Evolutionary conservation across 768 basidiomycete species (phyloP), one percentile per base, ranked within the genome.

Genomic region (Tricholoma sp.): DNA sequence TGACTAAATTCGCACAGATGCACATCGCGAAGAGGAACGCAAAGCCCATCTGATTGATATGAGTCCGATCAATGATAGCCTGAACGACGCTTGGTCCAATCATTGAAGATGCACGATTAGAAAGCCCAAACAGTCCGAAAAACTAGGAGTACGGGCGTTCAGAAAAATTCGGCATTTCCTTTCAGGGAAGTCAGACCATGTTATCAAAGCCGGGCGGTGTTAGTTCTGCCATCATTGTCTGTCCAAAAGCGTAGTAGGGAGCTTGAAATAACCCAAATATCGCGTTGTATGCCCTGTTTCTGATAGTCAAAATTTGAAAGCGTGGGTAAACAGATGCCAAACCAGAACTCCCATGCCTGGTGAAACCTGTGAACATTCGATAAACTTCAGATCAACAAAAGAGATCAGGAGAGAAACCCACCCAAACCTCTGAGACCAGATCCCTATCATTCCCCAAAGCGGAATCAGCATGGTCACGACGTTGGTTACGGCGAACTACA

Each of bases 261-360:
- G 88, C 88, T 72, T 92, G 88, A 77, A 91, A 91, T 8, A 92
- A 70, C 11, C 90, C 89, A 61, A 87, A 89, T 2, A 91, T 70
- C 50, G 90, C 75, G 57, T 91, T 91, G 72, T 92, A 93, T 4
- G 82, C 84, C 85, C 86, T 88, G 24, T 41, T 57, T 7, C 2
- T 9, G 11, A 17, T 10, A n/a, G 24, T 11, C 12, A 17, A 29
- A 32, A 41, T 28, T 3, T 29, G 12, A 24, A 31, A 13, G n/a
- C 15, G 18, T n/a, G 3, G 20, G 8, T 1, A 33, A 39, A 18
- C 8, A 15, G 10, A 2, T 17, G 13, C 55, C 72, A 50, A 62
- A 86, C 89, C 91, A 95, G 71, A 94, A 94, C 63, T 94, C 91
- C 90, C 91, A 92, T 12, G 63, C 79, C 57, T 91, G 89, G 65